Evolutionary conservation across 2,329 filamentous ascomycete genomes (phyloP), one percentile per base, ranked within the genome.

Genomic region (Penicillium hesseltinei): DNA sequence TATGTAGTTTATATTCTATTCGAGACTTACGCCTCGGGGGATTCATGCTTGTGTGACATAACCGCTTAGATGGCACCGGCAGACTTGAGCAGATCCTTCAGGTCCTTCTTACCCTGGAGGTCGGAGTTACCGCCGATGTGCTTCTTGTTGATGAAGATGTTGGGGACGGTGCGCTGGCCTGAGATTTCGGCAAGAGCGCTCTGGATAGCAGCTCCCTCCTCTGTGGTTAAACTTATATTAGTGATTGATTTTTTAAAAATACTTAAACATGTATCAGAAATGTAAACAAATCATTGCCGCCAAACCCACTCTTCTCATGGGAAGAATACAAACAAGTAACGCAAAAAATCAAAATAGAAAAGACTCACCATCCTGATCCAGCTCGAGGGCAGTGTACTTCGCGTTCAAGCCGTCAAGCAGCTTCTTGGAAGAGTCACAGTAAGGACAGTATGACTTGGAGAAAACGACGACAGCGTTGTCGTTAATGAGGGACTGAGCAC

Each of bases 81-180:
- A 47, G 80, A 80, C 78, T 83, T 82, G 73, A 90, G 78, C 66
- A 94, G 75, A 33, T 70, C 69, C 65, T 86, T 83, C 53, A 97
- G 78, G 64, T 95, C 73, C 13, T 60, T 63, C 76, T 82, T 85
- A 52, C 78, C 81, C 78, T 92, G 88, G 63, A 95, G 76, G 68
- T 94, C 93, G 25, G 91, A 96, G 85, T 97, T 97, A 66, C 94
- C 94, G 62, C 94, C 94, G 74, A 99, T 95, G 79, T 97, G 93
- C 81, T 95, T 81, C 80, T 92, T 80, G 68, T 80, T 80, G 78
- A 99, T 97, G 82, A 90, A 97, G 80, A 96, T 89, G 81, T 97
- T 97, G 69, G 94, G 94, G 6, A 99, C 94, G 69, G 90, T 93
- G 70, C 87, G 83, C 83, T 99, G 94, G 75, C 84, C 82, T 56